Base-by-base conservation (phyloP, 495 filamentous ascomycete species). In the Bathelium albidoporum region DNA sequence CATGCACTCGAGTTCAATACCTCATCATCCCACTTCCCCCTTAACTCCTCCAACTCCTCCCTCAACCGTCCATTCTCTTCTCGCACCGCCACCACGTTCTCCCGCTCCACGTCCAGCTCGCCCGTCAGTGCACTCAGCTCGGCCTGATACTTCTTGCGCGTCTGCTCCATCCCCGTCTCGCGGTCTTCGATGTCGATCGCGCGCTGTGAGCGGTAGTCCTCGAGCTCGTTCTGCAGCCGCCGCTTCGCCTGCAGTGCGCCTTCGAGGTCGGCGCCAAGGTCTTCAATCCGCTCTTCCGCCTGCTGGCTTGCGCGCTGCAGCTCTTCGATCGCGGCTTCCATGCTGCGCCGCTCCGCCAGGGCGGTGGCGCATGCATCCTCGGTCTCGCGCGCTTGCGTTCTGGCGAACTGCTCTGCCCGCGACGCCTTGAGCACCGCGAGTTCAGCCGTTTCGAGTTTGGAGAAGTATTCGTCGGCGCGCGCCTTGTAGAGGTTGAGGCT, bases 11-110 rank as follows among this genome's bases (percentile, higher is more conserved):
- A 93, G 72, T 98, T 98, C 69, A 98, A 85, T 22, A 97, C 91
- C 75, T 98, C 94, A 69, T 98, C 89, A 71, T 98, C 95, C 95
- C 95, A 98, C 73, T 97, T 97, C 64, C 87, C 90, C 59, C 94
- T 87, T 24, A 97, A 85, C 66, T 95, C 90, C 66, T 98, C 94
- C 18, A 97, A 82, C 72, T 98, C 94, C 70, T 97, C 94, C 3
- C 95, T 85, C 55, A 98, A 81, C 31, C 89, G 83, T 12, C 86
- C 74, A 63, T 78, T 78, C 71, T 79, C 80, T 11, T 79, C 78
- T 32, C 87, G 82, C 24, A 82, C 84, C 61, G 83, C 81, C 58
- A 89, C 81, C 3, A 89, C 77, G 63, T 92, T 93, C 70, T 97
- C 95, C 28, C 94, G 85, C 64, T 96, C 90, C 68, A 96, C 84